Evolutionary conservation across 306 rosid genomes (phyloP), one percentile per base, ranked within the genome.

Genomic region (Delonix regia): DNA sequence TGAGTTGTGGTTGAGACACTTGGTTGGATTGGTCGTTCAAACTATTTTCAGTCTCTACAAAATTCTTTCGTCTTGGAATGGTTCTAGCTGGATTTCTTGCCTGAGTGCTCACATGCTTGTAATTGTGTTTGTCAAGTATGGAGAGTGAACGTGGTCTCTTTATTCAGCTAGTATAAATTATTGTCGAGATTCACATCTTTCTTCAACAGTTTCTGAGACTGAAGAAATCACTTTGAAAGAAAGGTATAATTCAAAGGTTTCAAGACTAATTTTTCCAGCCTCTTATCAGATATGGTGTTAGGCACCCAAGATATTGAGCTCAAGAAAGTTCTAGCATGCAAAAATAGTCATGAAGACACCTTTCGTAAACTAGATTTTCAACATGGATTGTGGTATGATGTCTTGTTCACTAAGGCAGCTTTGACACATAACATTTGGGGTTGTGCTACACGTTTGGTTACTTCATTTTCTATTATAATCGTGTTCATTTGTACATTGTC

Each of bases 401-500:
- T 21, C 28, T 72, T 72, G 12, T 72, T 52, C 76, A 72, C 76
- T 12, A 72, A 72, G 76, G 33, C 21, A 9, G 0, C 7, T 18
- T 30, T 36, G 7, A 4, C 13, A 28, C 7, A 5, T 34, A 30
- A 3, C 10, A 2, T 0, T n/a, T 71, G 49, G 63, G 64, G 64
- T 4, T 49, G 3, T 14, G 34, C 34, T 22, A 34, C 11, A 11
- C 47, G 48, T 0, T 33, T 30, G 0, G 2, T 21, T 62, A 47
- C 25, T 13, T 25, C 6, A 1, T 0, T 27, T 45, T 10, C n/a
- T 9, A 10, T 51, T 15, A 12, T 18, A 6, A 7, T 48, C 15
- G 42, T 69, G 15, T 21, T 27, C 33, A 38, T 15, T 28, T 69
- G 1, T 13, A 45, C 16, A 0, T 47, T 5, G 14, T 49, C 18